Evolutionary conservation across 2,329 filamentous ascomycete genomes (phyloP), one percentile per base, ranked within the genome.

Genomic region (Hypoxylon sp.): DNA sequence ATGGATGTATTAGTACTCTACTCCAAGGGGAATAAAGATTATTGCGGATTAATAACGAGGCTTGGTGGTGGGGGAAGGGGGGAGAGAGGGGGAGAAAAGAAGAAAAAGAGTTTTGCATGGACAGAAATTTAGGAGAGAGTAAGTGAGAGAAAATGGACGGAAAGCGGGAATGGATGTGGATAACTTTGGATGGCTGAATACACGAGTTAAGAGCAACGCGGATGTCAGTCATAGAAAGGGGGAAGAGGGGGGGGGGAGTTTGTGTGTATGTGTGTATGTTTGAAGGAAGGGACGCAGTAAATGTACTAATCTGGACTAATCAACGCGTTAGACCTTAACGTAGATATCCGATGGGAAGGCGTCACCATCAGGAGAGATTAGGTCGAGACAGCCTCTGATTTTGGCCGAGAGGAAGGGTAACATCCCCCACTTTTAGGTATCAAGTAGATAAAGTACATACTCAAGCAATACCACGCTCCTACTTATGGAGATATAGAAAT

Each of bases 301-400:
- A 46, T 21, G 23, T 38, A 49, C 11, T 38, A 38, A 30, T 51
- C 23, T 21, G 30, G 45, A 49, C 11, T 38, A 46, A 36, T 51
- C 23, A 34, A 46, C 25, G 56, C 28, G 57, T 57, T 9, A 48
- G 43, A 17, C n/a, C 49, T 28, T 49, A 38, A 66, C 21, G 21
- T 62, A 38, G 38, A 51, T 56, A 3, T 21, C 41, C 49, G 63
- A 57, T 65, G 57, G 57, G 68, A 64, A 69, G 50, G 66, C 28
- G 63, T 62, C 63, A 67, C 66, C 58, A 34, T 46, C 62, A 60
- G 41, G 63, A 62, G 65, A 70, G 65, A 70, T 70, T 70, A 68
- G 48, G 45, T 70, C 68, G 28, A 70, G 68, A 70, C 68, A 70
- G 60, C 68, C 21, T 66, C 65, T 61, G 53, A 59, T 70, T 66